Conservation (phyloP, 768 basidiomycete species). For the Mycena kentingensis region DNA sequence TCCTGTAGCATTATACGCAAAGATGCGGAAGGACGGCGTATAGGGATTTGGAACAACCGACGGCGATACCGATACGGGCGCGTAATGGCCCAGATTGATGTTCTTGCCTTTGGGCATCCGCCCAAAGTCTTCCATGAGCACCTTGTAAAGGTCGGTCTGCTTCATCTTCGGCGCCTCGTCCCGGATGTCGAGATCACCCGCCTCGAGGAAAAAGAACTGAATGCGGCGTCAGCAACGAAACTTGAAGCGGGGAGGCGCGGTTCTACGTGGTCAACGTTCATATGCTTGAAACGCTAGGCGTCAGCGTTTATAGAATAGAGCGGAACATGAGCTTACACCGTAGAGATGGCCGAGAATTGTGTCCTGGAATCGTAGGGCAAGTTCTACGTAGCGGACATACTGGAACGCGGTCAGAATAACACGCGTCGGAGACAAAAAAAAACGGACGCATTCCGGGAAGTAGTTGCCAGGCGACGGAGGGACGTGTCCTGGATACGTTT, state of each 20-base stretch:
- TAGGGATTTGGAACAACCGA: constrained; percentile 88
- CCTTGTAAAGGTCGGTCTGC: constrained; percentile 48
- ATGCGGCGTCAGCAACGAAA: constrained; percentile 16
- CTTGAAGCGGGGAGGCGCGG: constrained; percentile 10
- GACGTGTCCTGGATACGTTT: constrained; percentile 65
- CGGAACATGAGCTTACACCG: constrained; percentile 56
- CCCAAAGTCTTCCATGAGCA: constrained; percentile 65
- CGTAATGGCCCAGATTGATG: constrained; percentile 64
- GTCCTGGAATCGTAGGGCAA: constrained; percentile 83
- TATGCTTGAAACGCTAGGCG: constrained; percentile 52
- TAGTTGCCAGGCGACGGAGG: constrained; percentile 81
- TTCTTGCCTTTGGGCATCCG: constrained; percentile 58
- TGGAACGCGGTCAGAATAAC: constrained; percentile 25
- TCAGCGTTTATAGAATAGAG: constrained; percentile 31
- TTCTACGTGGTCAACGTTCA: constrained; percentile 81
- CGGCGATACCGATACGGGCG: constrained; percentile 78
- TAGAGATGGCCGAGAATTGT: constrained; percentile 85
- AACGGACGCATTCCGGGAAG: constrained; percentile 81
- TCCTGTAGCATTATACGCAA: constrained; percentile 74
- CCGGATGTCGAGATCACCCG: constrained; percentile 52
- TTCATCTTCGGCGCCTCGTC: constrained; percentile 16
- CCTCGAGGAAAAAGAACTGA: constrained; percentile 60
- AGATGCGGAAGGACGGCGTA: constrained; percentile 78
- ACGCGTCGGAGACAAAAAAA: constrained; percentile 9
- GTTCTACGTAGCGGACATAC: constrained; percentile 70